Base-by-base conservation (phyloP, 2,329 filamentous ascomycete genomes). In the Aspergillus nomiae region DNA sequence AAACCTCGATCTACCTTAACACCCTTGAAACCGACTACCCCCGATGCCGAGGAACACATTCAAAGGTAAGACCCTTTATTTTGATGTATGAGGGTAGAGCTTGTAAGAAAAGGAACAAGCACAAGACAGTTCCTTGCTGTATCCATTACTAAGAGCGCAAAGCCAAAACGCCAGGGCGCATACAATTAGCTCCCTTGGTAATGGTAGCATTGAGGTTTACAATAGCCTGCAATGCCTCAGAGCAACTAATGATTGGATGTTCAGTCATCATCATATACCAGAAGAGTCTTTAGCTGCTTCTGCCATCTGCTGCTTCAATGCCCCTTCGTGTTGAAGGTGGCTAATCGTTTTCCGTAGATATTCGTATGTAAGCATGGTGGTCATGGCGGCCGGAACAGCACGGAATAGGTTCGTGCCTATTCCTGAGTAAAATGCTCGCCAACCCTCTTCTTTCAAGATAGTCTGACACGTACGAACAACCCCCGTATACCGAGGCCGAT, bases 321-420 rank as follows among this genome's bases (percentile, higher is more conserved):
- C 64, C 14, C 84, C 86, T 71, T 87, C 84, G 62, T 82, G 79
- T 71, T 88, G 86, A 60, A 87, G 68, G 60, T 78, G 80, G 57
- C 82, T 81, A 60, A 88, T 81, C 19, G 80, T 75, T 63, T 85
- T 84, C 68, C 84, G 84, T 63, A 90, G 76, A 68, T 90, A 95
- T 80, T 99, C 95, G 74, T 97, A 99, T 14, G 94, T 98, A 74
- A 98, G 84, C 90, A 99, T 96, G 3, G 95, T 99, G 30, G 96
- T 97, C 73, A 96, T 96, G 24, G 95, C 94, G 26, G 95, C 93
- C 36, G 95, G 95, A 14, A 99, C 90, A 9, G 95, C 95, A 61
- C 95, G 87, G 84, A 98, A 92, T 88, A 99, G 92, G 80, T 99
- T 99, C 56, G 94, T 97, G 43, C 95, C 95, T 84, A 99, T 92